Base-by-base conservation (phyloP, 140 eudicot genomes). In the Ambrosia hybrid region DNA sequence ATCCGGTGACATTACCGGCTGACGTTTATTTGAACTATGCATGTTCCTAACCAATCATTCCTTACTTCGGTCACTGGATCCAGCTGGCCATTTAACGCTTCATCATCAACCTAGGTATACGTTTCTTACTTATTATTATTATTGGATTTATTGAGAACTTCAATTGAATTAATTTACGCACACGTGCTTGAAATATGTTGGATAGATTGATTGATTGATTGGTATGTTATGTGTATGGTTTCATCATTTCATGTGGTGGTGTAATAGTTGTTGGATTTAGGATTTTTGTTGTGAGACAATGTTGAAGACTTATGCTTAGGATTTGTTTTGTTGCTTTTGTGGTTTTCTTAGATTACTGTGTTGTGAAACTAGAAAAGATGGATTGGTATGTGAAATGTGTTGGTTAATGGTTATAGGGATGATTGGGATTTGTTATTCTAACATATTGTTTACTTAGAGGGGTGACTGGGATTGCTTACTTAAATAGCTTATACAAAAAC, bases 61-160 rank as follows among this genome's bases (percentile, higher is more conserved):
- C 10, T 75, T 9, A 76, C 73, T 65, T 74, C 85, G 57, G 80
- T 73, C 45, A 6, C 71, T 71, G 88, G 82, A 45, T 77, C 88
- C 65, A 69, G 49, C 66, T 85, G 85, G 88, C 46, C 89, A 57
- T 73, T 89, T 67, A 82, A 73, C 58, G 85, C 65, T 53, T 76
- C 95, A 9, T 45, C 82, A 2, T 46, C 76, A 5, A 83, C 77
- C 73, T 73, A 78, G 91, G 96, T 92, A 79, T 51, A 68, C 26
- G 37, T 53, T 55, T 51, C 14, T 70, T 53, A 0, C 38, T 14
- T 69, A 10, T 51, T 38, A 6, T 41, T 14, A 11, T 45, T 39
- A 38, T 49, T 21, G 16, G 58, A 41, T 41, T 41, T 41, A 8
- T 41, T 41, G 9, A 41, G 4, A 41, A 5, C 46, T 70, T 17